A percentile compares a stretch with the other conserved stretches of the same genome.
phyloP scores from a whole-genome alignment of 257 asterid genomes.

The Solanum medicagineum region DNA sequence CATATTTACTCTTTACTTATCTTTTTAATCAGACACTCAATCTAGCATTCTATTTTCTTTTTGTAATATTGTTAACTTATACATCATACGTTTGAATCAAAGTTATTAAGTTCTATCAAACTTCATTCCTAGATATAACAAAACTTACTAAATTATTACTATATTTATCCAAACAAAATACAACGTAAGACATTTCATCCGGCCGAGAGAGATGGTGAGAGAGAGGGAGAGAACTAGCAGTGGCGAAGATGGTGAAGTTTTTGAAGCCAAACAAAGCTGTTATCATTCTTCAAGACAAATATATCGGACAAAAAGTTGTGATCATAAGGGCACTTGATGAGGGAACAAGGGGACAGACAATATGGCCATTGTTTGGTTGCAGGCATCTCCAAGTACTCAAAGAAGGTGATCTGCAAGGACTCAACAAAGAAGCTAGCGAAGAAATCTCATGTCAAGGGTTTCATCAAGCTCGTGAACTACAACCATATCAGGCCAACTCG shows the following conservation, averaged over 20 bases:
- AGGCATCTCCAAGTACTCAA: constrained; percentile 13
- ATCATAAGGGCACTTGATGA: constrained; percentile 3
- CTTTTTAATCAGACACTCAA: too few relatives aligned
- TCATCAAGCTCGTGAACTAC: constrained; percentile 12
- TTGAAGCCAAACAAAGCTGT: constrained; percentile 22
- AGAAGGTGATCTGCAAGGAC: constrained; percentile 12
- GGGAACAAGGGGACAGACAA: constrained; percentile 6
- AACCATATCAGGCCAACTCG: constrained; percentile 16
- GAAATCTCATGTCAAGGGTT: constrained; percentile 14
- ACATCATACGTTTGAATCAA: too few relatives aligned
- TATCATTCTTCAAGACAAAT: constrained; percentile 10
- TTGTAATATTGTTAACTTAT: too few relatives aligned
- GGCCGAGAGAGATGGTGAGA: not conserved
- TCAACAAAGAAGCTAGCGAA: constrained; percentile 13
- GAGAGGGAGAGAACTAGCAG: not conserved
- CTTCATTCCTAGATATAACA: too few relatives aligned
- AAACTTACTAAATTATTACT: too few relatives aligned
- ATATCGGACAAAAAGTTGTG: constrained; percentile 1
- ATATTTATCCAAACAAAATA: too few relatives aligned
- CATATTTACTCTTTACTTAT: too few relatives aligned
- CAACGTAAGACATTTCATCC: too few relatives aligned
- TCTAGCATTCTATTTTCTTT: too few relatives aligned
- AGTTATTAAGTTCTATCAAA: too few relatives aligned
- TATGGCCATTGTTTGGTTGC: constrained; percentile 15
- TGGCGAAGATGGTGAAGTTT: constrained; percentile 18